Base-by-base conservation (phyloP, 2,329 filamentous ascomycete species). In the Talaromyces sp. region DNA sequence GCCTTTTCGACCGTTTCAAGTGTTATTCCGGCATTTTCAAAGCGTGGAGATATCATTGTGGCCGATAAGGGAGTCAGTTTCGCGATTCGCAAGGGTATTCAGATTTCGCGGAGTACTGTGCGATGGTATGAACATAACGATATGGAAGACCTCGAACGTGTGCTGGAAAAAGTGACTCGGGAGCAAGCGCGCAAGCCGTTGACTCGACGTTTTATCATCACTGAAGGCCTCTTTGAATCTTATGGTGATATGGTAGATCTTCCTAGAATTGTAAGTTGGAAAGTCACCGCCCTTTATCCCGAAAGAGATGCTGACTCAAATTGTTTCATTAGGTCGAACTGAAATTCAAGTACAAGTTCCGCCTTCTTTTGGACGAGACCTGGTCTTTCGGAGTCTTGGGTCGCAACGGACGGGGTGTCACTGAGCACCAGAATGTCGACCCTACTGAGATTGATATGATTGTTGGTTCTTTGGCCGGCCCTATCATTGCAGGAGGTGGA, bases 351-450 rank as follows among this genome's bases (percentile, higher is more conserved):
- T 97, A 98, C 84, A 99, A 97, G 80, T 99, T 98, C 81, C 92
- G 95, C 69, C 85, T 99, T 61, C 96, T 98, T 66, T 87, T 99
- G 42, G 95, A 99, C 75, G 95, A 99, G 80, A 96, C 93, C 1
- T 96, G 91, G 89, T 97, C 93, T 0, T 99, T 98, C 73, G 96
- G 93, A 63, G 90, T 98, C 19, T 84, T 99, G 5, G 95, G 95
- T 55, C 85, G 92, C 64, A 96, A 92, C 28, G 96, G 95, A 22
- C 88, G 92, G 58, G 95, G 95, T 62, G 82, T 98, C 44, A 98
- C 95, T 0, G 96, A 99, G 79, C 91, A 93, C 6, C 95, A 98
- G 72, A 96, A 98, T 69, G 93, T 99, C 19, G 95, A 98, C 73
- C 88, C 93, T 0, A 86, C 89, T 10, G 90, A 96, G 72, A 88